Base-by-base conservation (phyloP, 2,329 filamentous ascomycete species). In the Phaeosphaeriaceae sp. region DNA sequence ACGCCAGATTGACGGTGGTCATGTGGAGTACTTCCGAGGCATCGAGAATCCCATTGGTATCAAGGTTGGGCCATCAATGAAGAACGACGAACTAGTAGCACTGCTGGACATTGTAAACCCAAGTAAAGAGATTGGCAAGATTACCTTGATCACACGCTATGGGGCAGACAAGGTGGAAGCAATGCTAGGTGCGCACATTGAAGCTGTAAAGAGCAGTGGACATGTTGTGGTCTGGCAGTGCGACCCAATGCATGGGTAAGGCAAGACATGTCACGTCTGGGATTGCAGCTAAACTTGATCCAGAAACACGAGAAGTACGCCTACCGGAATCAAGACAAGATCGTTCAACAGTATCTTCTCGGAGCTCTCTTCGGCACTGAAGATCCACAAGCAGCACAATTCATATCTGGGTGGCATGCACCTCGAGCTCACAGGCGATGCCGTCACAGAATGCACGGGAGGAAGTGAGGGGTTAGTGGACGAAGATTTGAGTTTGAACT, bases 1-100 rank as follows among this genome's bases (percentile, higher is more conserved):
- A 2, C 86, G 94, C 38, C 93, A 97, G 75, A 85, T 97, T 37
- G 89, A 94, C 69, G 90, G 93, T 63, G 93, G 89, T 0, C 94
- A 99, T 74, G 89, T 99, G 54, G 94, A 99, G 76, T 99, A 95
- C 81, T 96, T 97, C 83, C 88, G 94, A 37, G 94, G 94, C 50
- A 88, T 99, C 60, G 88, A 90, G 65, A 99, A 99, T 77, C 94
- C 94, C 0, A 90, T 99, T 62, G 94, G 94, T 54, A 87, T 99
- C 75, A 99, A 99, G 75, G 89, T 99, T 49, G 94, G 94, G 0
- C 94, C 94, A 7, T 88, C 86, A 4, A 97, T 96, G 67, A 83
- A 87, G 2, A 79, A 83, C 0, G 77, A 83, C 0, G 94, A 97
- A 68, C 83, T 99, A 12, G 82, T 93, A 12, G 77, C 80, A 20